A percentile compares a stretch with the other conserved stretches of the same genome.
Conservation (phyloP, 177 flowering plant species). For the Vitis hybrid region DNA sequence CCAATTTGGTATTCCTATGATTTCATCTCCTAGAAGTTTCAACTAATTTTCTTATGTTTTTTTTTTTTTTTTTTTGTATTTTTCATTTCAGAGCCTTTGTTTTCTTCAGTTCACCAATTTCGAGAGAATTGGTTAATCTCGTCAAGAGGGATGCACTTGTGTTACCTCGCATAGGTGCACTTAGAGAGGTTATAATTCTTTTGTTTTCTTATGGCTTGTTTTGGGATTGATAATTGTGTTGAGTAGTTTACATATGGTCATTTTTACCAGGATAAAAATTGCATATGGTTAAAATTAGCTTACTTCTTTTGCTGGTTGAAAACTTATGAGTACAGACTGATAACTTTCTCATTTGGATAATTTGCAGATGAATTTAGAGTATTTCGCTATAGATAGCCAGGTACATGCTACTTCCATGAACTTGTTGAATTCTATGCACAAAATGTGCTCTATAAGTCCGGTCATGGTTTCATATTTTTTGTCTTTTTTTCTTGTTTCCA, state of each 20-base stretch:
- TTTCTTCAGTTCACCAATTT: constrained; percentile 90
- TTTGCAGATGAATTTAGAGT: constrained; percentile 98
- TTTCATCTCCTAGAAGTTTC: not conserved
- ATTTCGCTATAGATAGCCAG: constrained; percentile 95
- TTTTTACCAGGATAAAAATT: no score
- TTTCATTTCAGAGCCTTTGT: constrained; percentile 74
- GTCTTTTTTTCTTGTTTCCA: not conserved
- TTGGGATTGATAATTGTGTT: constrained; percentile 5
- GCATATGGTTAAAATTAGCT: not conserved
- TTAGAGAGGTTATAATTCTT: constrained; percentile 71
- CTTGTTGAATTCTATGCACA: not conserved
- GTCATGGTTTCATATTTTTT: not conserved
- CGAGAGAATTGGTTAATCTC: constrained; percentile 69
- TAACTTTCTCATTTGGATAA: constrained; percentile 17
- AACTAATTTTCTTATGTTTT: not conserved
- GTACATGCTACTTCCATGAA: constrained; percentile 30
- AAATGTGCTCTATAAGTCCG: not conserved
- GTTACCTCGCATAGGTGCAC: constrained; percentile 80
- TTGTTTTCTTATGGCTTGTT: constrained; percentile 4
- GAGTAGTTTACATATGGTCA: not conserved
- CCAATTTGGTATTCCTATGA: not conserved
- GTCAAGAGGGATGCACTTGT: constrained; percentile 81
- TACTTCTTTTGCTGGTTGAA: not conserved
- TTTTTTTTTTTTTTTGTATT: not conserved
- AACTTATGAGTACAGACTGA: constrained; percentile 11